Evolutionary conservation across 352 stramenopile genomes (phyloP).

Genomic region (Globisporangium nagaii): DNA sequence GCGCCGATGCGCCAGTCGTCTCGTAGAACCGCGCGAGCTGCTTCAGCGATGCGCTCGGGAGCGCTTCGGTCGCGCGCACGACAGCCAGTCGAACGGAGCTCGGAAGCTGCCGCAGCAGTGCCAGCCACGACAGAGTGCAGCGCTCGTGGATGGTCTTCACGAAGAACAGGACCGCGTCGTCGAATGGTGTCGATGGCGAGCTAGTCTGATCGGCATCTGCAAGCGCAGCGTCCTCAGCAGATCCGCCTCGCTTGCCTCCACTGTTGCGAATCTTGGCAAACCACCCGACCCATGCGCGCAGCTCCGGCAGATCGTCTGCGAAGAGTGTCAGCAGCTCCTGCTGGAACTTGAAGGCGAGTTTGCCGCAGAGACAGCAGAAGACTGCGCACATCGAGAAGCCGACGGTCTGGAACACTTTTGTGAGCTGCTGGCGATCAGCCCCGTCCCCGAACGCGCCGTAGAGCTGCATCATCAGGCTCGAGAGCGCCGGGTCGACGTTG

Average conservation of each 20-base stretch:
- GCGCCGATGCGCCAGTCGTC: constrained; percentile 27
- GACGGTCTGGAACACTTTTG: constrained; percentile 52
- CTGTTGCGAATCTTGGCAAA: constrained; percentile 14
- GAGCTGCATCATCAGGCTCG: constrained; percentile 27
- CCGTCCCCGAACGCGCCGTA: constrained; percentile 36
- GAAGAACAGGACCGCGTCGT: constrained; percentile 29
- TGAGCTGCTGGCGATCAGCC: constrained; percentile 35
- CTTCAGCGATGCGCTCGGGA: constrained; percentile 30
- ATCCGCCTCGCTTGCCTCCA: not conserved
- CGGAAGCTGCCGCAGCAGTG: constrained; percentile 27
- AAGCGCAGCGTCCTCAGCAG: not conserved
- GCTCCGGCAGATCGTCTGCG: constrained; percentile 25
- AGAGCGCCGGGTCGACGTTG: constrained; percentile 20
- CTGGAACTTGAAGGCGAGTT: constrained; percentile 37
- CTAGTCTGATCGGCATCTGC: not conserved
- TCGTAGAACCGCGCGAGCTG: constrained; percentile 56
- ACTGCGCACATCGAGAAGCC: constrained; percentile 21
- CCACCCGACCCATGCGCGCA: constrained; percentile 52
- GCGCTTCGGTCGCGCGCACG: constrained; percentile 18
- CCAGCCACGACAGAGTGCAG: constrained; percentile 43
- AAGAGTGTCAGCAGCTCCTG: constrained; percentile 60
- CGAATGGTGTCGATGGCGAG: constrained; percentile 6
- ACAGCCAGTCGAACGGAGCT: constrained; percentile 21
- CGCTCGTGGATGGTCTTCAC: constrained; percentile 35
- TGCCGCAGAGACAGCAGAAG: constrained; percentile 34